Conservation (phyloP, 2,329 filamentous ascomycete species). For the Aspergillus quadrilineatus region DNA sequence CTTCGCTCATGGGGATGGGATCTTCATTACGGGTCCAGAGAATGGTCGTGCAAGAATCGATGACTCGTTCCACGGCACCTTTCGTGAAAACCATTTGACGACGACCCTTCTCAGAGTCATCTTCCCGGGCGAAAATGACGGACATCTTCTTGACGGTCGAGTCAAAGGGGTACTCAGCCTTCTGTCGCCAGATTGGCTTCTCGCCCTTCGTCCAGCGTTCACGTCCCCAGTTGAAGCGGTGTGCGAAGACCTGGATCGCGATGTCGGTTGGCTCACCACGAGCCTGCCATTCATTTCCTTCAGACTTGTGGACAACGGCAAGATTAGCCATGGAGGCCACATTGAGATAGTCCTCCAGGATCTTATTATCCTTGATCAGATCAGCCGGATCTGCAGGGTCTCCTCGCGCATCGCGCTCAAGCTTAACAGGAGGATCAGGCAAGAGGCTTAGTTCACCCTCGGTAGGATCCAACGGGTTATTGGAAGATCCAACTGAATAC, state of each 20-base stretch:
- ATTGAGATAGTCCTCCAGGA: constrained; percentile 58
- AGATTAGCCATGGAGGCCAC: constrained; percentile 66
- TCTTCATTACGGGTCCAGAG: constrained; percentile 42
- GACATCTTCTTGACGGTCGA: constrained; percentile 76
- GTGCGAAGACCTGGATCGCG: constrained; percentile 71
- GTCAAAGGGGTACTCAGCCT: constrained; percentile 72
- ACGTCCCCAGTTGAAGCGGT: constrained; percentile 65
- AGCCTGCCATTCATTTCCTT: constrained; percentile 59
- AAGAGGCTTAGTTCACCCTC: constrained; percentile 49
- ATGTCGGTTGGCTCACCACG: constrained; percentile 71
- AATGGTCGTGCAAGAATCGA: constrained; percentile 61
- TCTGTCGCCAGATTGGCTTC: constrained; percentile 54
- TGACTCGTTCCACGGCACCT: constrained; percentile 65
- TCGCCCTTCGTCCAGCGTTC: constrained; percentile 53
- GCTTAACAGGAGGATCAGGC: constrained; percentile 30
- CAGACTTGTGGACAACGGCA: constrained; percentile 58
- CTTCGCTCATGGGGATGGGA: constrained; percentile 51
- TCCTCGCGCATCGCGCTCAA: constrained; percentile 27
- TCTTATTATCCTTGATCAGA: constrained; percentile 47
- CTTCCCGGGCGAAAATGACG: constrained; percentile 56
- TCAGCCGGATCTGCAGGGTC: constrained; percentile 29
- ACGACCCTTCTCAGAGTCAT: constrained; percentile 11
- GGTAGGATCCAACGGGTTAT: constrained; percentile 58
- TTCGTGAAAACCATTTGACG: constrained; percentile 42
- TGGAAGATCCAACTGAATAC: constrained; percentile 57